A percentile compares a stretch with the other conserved stretches of the same genome.
These are phyloP conservation scores for Grigorovia humatica DNA, from an alignment of 805 yeast genomes.

Conservation along the genomic window DNA sequence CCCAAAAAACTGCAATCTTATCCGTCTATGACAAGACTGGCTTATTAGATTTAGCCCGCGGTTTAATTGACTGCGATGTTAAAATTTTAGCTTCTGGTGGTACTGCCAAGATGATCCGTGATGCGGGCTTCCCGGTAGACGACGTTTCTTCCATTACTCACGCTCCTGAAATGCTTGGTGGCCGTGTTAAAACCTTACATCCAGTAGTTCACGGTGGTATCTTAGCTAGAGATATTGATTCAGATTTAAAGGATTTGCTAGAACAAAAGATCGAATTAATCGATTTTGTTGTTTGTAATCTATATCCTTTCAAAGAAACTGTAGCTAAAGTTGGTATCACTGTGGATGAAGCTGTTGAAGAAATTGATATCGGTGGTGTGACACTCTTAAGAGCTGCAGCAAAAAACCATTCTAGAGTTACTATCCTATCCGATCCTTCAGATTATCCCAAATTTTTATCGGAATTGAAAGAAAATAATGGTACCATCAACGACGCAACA, in stretches of 20 bases:
- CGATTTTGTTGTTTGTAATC: slow-evolving; percentile 92
- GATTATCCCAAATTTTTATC: slow-evolving; percentile 81
- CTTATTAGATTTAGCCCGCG: slow-evolving; percentile 87
- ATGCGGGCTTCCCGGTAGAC: slow-evolving; percentile 95
- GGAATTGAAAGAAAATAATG: slow-evolving; percentile 52
- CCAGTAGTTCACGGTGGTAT: slow-evolving; percentile 99
- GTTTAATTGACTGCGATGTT: slow-evolving; percentile 76
- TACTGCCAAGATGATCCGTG: slow-evolving; percentile 86
- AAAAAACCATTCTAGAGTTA: slow-evolving; percentile 91
- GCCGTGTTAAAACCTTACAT: slow-evolving; percentile 94
- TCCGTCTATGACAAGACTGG: slow-evolving; percentile 98
- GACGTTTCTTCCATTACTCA: slow-evolving; percentile 91
- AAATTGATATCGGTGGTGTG: slow-evolving; percentile 96
- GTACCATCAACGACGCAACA: slow-evolving; percentile 59
- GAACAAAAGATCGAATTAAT: slow-evolving; percentile 89
- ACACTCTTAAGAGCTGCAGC: slow-evolving; percentile 97
- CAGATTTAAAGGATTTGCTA: slow-evolving; percentile 77
- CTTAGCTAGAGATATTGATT: slow-evolving; percentile 81
- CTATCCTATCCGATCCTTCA: slow-evolving; percentile 85
- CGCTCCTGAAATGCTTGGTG: slow-evolving; percentile 98
- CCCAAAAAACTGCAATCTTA: slow-evolving; percentile 73
- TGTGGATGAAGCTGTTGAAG: slow-evolving; percentile 94
- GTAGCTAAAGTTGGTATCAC: slow-evolving; percentile 91
- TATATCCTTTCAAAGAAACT: slow-evolving; percentile 96
- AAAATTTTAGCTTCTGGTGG: slow-evolving; percentile 95